Percentiles rank a stretch among this genome's conserved stretches.
Conservation (phyloP, 306 rosid species). For the Trifolium repens region DNA sequence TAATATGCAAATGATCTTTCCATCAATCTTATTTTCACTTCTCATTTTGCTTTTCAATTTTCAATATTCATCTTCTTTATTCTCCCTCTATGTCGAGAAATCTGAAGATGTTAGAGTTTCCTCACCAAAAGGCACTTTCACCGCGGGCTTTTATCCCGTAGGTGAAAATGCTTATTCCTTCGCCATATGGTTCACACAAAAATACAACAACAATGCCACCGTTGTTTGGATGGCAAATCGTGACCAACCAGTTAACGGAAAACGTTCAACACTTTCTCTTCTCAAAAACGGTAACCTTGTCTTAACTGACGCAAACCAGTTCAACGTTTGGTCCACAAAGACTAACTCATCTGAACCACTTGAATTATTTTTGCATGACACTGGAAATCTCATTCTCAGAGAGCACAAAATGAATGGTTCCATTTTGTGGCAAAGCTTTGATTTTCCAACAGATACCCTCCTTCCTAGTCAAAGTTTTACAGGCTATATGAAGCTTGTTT, state of each 20-base stretch:
- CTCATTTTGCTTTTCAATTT: background rate
- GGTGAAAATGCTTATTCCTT: constrained; percentile 29
- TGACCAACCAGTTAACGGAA: constrained; percentile 26
- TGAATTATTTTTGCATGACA: background rate
- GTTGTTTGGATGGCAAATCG: constrained; percentile 38
- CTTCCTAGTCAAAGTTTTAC: constrained; percentile 16
- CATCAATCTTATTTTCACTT: background rate
- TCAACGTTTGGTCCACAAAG: constrained; percentile 13
- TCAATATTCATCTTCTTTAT: background rate
- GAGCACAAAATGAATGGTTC: background rate
- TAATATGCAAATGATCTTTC: background rate
- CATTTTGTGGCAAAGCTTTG: constrained; percentile 31
- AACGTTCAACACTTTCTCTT: constrained; percentile 32
- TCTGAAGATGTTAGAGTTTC: background rate
- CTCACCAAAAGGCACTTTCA: constrained; percentile 26
- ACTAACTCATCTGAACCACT: background rate
- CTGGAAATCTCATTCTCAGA: constrained; percentile 25
- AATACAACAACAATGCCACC: background rate
- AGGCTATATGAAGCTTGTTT: background rate
- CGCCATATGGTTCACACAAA: constrained; percentile 27
- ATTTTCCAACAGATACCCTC: constrained; percentile 31
- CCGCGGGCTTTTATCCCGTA: constrained; percentile 11
- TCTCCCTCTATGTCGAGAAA: background rate
- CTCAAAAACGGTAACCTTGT: constrained; percentile 19
- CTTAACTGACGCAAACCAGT: constrained; percentile 5